Evolutionary conservation across 352 stramenopile species (phyloP).

Genomic region (Globisporangium parvum): DNA sequence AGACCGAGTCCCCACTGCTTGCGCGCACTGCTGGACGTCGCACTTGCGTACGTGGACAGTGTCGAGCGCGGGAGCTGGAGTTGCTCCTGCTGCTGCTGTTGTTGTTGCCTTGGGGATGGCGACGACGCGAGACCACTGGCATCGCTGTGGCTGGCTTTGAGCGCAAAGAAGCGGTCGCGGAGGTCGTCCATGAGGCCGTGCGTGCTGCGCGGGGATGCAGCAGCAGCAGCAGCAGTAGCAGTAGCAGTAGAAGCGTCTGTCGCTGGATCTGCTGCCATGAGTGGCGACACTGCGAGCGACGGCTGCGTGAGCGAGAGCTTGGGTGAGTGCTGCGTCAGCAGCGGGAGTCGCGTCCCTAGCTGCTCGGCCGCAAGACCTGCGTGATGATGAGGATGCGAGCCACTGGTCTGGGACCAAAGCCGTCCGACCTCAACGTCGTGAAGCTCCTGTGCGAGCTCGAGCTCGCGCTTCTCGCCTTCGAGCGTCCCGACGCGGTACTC

Average conservation of each 20-base stretch:
- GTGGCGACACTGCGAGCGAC: neutral
- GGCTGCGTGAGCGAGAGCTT: slow-evolving; percentile 6
- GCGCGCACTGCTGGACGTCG: slow-evolving; percentile 6
- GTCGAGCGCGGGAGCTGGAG: neutral
- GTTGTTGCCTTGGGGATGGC: neutral
- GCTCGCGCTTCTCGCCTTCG: slow-evolving; percentile 89
- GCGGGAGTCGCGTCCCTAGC: neutral
- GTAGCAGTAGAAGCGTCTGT: neutral
- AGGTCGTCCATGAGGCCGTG: slow-evolving; percentile 29
- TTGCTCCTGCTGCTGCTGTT: neutral
- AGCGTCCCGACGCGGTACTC: slow-evolving; percentile 87
- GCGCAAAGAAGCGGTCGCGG: slow-evolving; percentile 22
- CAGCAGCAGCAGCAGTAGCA: neutral
- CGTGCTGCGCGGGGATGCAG: neutral
- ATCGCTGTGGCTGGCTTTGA: slow-evolving; percentile 1
- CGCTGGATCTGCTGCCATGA: too few relatives aligned
- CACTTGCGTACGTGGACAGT: neutral
- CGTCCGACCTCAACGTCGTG: slow-evolving; percentile 8
- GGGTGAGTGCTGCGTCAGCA: slow-evolving; percentile 3
- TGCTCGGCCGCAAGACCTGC: too few relatives aligned
- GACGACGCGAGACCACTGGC: neutral
- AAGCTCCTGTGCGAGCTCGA: slow-evolving; percentile 38
- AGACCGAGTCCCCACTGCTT: slow-evolving; percentile 56
- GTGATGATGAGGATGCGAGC: neutral
- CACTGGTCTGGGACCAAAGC: neutral